Evolutionary conservation across 2,329 filamentous ascomycete genomes (phyloP).

Genomic region (Colletotrichum sp.): DNA sequence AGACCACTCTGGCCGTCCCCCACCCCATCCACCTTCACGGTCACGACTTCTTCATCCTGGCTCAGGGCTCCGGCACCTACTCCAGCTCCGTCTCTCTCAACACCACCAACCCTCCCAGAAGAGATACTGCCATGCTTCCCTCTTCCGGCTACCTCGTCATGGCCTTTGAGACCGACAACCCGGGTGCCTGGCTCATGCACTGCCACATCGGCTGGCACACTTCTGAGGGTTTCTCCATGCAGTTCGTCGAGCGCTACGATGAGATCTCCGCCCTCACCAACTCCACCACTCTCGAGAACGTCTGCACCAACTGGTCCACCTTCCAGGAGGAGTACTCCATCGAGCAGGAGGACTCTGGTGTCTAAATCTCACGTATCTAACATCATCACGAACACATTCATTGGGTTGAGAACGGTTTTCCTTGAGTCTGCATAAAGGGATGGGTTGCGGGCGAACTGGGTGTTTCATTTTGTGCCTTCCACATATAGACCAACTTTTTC

Average conservation of each 20-base stretch:
- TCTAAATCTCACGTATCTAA: background rate
- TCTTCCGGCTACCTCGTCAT: slow-evolving; percentile 50
- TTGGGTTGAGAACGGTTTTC: background rate
- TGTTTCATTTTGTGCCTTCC: background rate
- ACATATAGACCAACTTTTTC: background rate
- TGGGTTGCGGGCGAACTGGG: background rate
- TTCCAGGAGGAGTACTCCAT: slow-evolving; percentile 8
- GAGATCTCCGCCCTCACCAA: slow-evolving; percentile 23
- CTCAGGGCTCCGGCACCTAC: slow-evolving; percentile 24
- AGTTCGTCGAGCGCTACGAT: slow-evolving; percentile 24
- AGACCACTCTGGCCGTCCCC: slow-evolving; percentile 32
- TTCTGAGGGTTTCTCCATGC: slow-evolving; percentile 25
- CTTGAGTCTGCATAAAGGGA: background rate
- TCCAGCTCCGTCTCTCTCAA: slow-evolving; percentile 22
- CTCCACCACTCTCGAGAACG: background rate
- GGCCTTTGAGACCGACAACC: slow-evolving; percentile 54
- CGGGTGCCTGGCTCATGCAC: slow-evolving; percentile 55
- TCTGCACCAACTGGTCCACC: slow-evolving; percentile 20
- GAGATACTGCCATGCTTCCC: slow-evolving; percentile 56
- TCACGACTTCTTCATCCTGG: slow-evolving; percentile 39
- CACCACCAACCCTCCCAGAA: slow-evolving; percentile 51
- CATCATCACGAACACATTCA: background rate
- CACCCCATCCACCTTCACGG: slow-evolving; percentile 59
- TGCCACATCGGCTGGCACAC: slow-evolving; percentile 41
- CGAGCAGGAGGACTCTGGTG: slow-evolving; percentile 26